These are phyloP conservation scores for Pseudogymnoascus sp. DNA, from an alignment of 2,329 filamentous ascomycete genomes.

Conservation along the genomic window DNA sequence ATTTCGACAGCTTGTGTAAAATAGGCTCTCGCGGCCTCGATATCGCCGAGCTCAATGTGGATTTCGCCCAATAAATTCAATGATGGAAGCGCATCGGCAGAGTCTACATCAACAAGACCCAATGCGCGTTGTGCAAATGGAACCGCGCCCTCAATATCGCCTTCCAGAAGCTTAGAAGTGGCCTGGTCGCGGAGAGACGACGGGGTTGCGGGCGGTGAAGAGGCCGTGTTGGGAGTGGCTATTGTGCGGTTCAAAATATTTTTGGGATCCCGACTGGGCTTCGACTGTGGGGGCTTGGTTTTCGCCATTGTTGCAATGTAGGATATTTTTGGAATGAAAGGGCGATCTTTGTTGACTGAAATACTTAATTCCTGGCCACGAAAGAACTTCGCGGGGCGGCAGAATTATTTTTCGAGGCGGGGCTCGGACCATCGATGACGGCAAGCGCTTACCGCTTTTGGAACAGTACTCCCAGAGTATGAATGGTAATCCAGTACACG, in stretches of 20 bases:
- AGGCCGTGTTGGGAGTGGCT: slow-evolving; percentile 19
- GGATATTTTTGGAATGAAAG: background rate
- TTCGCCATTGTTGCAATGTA: slow-evolving; percentile 25
- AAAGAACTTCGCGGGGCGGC: slow-evolving; percentile 8
- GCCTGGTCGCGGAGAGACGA: slow-evolving; percentile 23
- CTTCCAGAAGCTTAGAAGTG: slow-evolving; percentile 24
- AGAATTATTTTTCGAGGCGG: slow-evolving; percentile 10
- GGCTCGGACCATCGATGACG: background rate
- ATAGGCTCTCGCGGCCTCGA: slow-evolving; percentile 61
- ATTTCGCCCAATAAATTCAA: slow-evolving; percentile 30
- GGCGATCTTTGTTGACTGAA: background rate
- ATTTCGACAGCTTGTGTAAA: slow-evolving; percentile 67
- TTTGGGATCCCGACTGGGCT: slow-evolving; percentile 23
- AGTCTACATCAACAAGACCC: slow-evolving; percentile 18
- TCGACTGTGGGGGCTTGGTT: slow-evolving; percentile 27
- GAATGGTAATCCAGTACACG: background rate
- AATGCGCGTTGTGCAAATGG: slow-evolving; percentile 24
- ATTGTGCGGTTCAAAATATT: slow-evolving; percentile 21
- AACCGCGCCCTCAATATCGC: slow-evolving; percentile 24
- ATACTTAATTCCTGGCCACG: background rate
- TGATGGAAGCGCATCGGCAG: slow-evolving; percentile 23
- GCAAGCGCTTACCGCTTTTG: slow-evolving; percentile 7
- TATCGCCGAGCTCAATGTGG: slow-evolving; percentile 47
- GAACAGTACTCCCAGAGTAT: background rate
- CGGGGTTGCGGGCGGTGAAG: slow-evolving; percentile 19